Evolutionary conservation across 768 basidiomycete species (phyloP).

Genomic region (Suillus alpinus): DNA sequence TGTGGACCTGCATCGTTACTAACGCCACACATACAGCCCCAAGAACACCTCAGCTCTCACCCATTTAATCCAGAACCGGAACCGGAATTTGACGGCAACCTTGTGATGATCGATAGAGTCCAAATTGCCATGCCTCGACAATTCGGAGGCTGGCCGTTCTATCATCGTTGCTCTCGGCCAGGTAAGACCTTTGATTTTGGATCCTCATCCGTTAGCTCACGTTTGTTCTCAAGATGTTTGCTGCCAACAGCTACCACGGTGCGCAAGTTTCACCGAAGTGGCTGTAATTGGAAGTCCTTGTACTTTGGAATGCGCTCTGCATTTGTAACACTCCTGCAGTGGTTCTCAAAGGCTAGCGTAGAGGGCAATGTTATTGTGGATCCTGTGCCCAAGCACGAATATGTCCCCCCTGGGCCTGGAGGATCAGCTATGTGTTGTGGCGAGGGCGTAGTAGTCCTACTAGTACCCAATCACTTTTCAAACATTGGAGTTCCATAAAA

Average conservation of each 20-base stretch:
- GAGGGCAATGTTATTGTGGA: slow-evolving; percentile 37
- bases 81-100: slow-evolving; percentile 58
- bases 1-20: slow-evolving; percentile 3
- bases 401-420: slow-evolving; percentile 55
- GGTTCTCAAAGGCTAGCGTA: slow-evolving; percentile 9
- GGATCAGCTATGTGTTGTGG: too few relatives aligned
- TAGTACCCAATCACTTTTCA: too few relatives aligned
- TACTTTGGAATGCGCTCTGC: not conserved
- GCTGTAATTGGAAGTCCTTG: slow-evolving; percentile 1
- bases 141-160: slow-evolving; percentile 83
- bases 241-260: slow-evolving; percentile 94
- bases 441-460: too few relatives aligned
- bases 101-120: slow-evolving; percentile 75
- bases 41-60: slow-evolving; percentile 49
- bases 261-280: slow-evolving; percentile 30
- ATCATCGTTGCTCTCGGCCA: slow-evolving; percentile 86
- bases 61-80: slow-evolving; percentile 47
- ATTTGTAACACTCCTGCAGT: not conserved
- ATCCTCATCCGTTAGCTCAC: slow-evolving; percentile 2
- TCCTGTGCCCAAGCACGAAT: slow-evolving; percentile 48
- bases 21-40: slow-evolving; percentile 24
- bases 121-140: slow-evolving; percentile 84
- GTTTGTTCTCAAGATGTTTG: slow-evolving; percentile 57
- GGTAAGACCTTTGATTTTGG: slow-evolving; percentile 34
- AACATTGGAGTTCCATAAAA: too few relatives aligned